Evolutionary conservation across 1,139 yeast genomes (phyloP), one percentile per base, ranked within the genome.

Genomic region (Yamadazyma blattariae): DNA sequence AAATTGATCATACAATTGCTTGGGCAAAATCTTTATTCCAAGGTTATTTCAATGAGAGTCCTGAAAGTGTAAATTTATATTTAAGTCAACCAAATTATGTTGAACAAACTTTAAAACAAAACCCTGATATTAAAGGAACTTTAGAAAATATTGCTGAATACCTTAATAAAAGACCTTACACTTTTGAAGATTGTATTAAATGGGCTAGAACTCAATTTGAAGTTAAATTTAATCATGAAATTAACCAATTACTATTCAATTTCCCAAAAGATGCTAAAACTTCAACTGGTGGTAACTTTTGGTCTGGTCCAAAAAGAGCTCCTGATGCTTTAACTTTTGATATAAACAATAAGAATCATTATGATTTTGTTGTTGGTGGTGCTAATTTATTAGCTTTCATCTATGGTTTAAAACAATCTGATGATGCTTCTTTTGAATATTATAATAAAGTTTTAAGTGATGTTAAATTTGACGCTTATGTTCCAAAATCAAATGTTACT

Each of bases 231-330:
- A 79, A 77, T 52, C 80, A 89, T 53, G 97, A 92, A 40, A 89
- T 90, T 47, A 71, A 80, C 54, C 99, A 92, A 67, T 73, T 92
- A 49, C 73, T 94, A 48, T 92, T 78, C 71, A 90, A 90, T 58
- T 94, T 94, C 76, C 98, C 98, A 20, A 78, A 74, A 44, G 98
- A 92, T 63, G 95, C 97, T 5, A 82, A 76, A 37, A 92, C 97
- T 2, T 81, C 96, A 0, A 74, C 75, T 38, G 98, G 98, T 37
- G 90, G 84, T 25, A 94, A 95, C 46, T 92, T 92, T 65, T 92
- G 99, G 99, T 80, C 96, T 18, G 97, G 97, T 41, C 95, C 97
- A 30, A 92, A 92, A 67, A 82, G 98, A 59, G 96, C 96, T 16
- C 99, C 99, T 36, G 77, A 76, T 31, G 89, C 96, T 15, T 71